Conservation (phyloP, 768 basidiomycete species). For the Flagelloscypha sp. region DNA sequence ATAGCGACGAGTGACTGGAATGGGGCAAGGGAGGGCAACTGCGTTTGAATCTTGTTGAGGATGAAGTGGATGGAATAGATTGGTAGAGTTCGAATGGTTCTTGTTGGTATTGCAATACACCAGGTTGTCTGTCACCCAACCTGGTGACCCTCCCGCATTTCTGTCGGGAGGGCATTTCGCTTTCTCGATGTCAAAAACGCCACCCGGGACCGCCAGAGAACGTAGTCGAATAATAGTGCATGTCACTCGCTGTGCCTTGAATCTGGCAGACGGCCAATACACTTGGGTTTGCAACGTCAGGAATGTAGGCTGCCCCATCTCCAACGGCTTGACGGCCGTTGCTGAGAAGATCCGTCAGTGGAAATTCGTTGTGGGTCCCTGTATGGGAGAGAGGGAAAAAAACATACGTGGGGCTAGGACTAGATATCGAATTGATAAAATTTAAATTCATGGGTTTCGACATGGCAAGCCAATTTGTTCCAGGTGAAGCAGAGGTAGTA, state of each 20-base stretch:
- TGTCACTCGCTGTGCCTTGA: conserved; percentile 69
- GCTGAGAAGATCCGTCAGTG: conserved; percentile 38
- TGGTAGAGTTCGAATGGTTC: conserved; percentile 12
- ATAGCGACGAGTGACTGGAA: conserved; percentile 32
- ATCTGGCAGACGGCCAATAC: conserved; percentile 83
- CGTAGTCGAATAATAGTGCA: conserved; percentile 89
- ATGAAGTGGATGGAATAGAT: conserved; percentile 9
- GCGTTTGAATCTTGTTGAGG: conserved; percentile 15
- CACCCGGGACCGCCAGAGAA: conserved; percentile 94
- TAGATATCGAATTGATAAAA: conserved; percentile 73
- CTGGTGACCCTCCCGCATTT: conserved; percentile 96
- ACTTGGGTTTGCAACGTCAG: conserved; percentile 65
- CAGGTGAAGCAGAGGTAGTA: conserved; percentile 16
- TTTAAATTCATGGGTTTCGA: conserved; percentile 66
- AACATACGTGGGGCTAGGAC: conserved; percentile 89
- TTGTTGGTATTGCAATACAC: conserved; percentile 33
- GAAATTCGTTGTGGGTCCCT: background rate
- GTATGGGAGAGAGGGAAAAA: conserved; percentile 1
- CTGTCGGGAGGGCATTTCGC: conserved; percentile 90
- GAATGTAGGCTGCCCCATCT: conserved; percentile 82
- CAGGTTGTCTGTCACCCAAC: conserved; percentile 91
- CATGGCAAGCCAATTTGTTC: conserved; percentile 84
- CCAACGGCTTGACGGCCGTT: conserved; percentile 96
- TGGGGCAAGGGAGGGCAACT: conserved; percentile 31
- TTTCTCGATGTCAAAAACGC: conserved; percentile 90